Conservation (phyloP, 2,329 filamentous ascomycete genomes). For the Neospermospora avenae region DNA sequence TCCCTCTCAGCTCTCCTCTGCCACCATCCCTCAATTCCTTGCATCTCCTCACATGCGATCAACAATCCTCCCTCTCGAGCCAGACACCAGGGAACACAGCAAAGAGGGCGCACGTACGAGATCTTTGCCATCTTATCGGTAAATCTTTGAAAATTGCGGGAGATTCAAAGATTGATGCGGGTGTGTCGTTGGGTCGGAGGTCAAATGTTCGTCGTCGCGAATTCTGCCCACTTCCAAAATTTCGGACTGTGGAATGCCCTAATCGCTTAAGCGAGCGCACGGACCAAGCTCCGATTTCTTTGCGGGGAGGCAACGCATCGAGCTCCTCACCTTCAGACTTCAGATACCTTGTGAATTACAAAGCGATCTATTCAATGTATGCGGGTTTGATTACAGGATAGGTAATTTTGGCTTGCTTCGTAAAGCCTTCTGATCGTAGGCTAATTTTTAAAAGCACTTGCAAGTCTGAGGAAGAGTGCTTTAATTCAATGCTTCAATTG, state of each 20-base stretch:
- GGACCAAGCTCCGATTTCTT: conserved; percentile 4
- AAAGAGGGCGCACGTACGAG: conserved; percentile 48
- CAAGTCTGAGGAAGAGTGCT: not conserved
- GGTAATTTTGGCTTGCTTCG: no score
- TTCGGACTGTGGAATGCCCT: conserved; percentile 18
- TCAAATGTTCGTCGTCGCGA: conserved; percentile 11
- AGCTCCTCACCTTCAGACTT: no score
- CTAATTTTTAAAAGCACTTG: no score
- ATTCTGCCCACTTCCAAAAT: not conserved
- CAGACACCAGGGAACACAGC: conserved; percentile 1
- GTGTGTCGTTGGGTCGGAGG: conserved; percentile 26
- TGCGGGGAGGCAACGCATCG: not conserved
- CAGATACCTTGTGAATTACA: no score
- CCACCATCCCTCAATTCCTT: not conserved
- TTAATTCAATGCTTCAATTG: not conserved
- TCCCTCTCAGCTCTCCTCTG: not conserved
- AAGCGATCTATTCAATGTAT: no score
- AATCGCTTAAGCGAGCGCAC: conserved; percentile 32
- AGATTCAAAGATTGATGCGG: conserved; percentile 26
- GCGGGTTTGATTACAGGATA: no score
- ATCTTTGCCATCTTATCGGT: conserved; percentile 60
- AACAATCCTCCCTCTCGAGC: not conserved
- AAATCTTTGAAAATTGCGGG: conserved; percentile 32
- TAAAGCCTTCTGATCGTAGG: no score
- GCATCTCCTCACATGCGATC: not conserved